Base-by-base conservation (phyloP, 768 basidiomycete genomes). In the Dioszegia aurantiaca region DNA sequence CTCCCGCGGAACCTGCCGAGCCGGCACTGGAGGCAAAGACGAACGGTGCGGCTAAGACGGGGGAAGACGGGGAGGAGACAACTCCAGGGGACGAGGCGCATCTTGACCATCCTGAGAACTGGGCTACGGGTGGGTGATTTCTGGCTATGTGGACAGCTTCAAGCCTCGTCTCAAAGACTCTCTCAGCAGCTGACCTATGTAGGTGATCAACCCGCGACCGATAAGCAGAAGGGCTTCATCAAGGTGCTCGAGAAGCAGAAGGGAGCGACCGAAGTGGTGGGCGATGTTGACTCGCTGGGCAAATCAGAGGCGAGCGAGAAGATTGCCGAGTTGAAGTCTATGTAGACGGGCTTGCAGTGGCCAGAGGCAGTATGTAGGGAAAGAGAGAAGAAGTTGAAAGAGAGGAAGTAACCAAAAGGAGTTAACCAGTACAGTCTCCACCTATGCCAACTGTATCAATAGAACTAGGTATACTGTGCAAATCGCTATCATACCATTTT, bases 231-330 rank as follows among this genome's bases (percentile, higher is more conserved):
- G 45, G 73, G 67, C 0, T 77, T 70, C 59, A 57, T 77, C 36
- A 64, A 66, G 51, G 73, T 75, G 6, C 60, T 77, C 12, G 74
- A 74, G 59, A 72, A 70, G 58, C 71, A 77, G 53, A 75, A 75
- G 45, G 71, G 72, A 12, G 55, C 28, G 2, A 27, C 11, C 10
- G 43, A 33, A 16, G 47, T 49, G 5, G 58, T 27, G 6, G 63
- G 61, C n/a, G 54, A 68, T 31, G 60, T 61, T 1, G 57, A 65
- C 24, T 33, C 33, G 14, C 27, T 74, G 44, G 70, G 72, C 30
- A 76, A 76, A 61, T 65, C 62, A 33, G 74, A 72, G 49, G 74
- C 74, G 16, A 73, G 72, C 55, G 70, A 68, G 64, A 72, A 65
- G 69, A 76, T 76, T 43, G 72, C 72, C 14, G 65, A 70, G 59